Base-by-base conservation (phyloP, 768 basidiomycete species). In the Calocybe indica region DNA sequence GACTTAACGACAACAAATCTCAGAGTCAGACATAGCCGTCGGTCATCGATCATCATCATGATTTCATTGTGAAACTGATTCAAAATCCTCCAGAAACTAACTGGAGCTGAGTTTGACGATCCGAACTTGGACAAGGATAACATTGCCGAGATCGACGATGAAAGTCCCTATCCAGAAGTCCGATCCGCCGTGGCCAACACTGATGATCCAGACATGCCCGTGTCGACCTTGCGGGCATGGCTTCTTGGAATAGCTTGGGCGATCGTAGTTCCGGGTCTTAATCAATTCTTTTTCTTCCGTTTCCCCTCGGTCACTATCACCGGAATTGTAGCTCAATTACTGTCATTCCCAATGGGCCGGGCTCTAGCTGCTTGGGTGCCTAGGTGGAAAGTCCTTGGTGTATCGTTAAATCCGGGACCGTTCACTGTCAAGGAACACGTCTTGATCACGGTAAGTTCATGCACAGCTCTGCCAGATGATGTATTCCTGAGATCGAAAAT, bases 111-210 rank as follows among this genome's bases (percentile, higher is more conserved):
- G 42, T 73, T 72, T 46, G 70, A 74, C 46, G 73, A 74, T 54
- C 72, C 70, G 13, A 73, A 74, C 48, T 49, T 75, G 45, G 70
- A 74, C 60, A 72, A 65, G 55, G 68, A 70, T 2, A 51, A 63
- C 44, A 55, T 61, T 30, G 51, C 67, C 30, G 59, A 54, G 7
- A 66, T 69, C 39, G 71, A 64, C 56, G 85, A 90, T 53, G 89
- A 91, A 60, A 89, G 86, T 3, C 89, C 89, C 3, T 92, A 92
- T 59, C 86, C 85, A 5, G 89, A 92, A 61, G 87, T 88, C 9
- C 79, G 86, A 39, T 80, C 83, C 6, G 85, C 86, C 6, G 85
- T 88, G 6, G 78, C 82, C 13, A 86, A 85, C 61, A 79, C 76
- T 31, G 85, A 88, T 56, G 85, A 88, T 58, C 75, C 75, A 4